These are phyloP conservation scores for Sarocladiaceae sp. DNA, from an alignment of 2,329 filamentous ascomycete genomes.

Conservation along the genomic window DNA sequence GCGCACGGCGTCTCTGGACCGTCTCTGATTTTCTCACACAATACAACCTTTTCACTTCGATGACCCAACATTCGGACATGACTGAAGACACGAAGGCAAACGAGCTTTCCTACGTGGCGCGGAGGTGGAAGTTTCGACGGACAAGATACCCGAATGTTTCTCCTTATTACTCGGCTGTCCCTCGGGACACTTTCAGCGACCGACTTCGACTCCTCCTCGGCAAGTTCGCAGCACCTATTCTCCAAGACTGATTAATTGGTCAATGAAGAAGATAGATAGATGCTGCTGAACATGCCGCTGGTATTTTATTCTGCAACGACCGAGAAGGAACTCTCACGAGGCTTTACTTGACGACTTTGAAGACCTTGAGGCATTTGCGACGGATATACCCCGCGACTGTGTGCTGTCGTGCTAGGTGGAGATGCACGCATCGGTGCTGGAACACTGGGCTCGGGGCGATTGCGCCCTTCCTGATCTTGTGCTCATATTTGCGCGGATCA, in stretches of 20 bases:
- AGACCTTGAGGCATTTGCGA: constrained; percentile 16
- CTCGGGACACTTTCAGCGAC: constrained; percentile 1
- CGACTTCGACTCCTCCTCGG: constrained; percentile 1
- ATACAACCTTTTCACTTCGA: constrained; percentile 8
- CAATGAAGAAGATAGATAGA: too few species aligned
- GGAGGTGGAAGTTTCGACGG: constrained; percentile 6
- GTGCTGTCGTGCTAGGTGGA: constrained; percentile 11
- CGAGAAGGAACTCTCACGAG: constrained; percentile 28
- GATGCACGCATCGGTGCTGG: constrained; percentile 6
- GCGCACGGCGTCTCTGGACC: constrained; percentile 9
- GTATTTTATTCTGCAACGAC: constrained; percentile 23
- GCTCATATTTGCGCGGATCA: neutral
- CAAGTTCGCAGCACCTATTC: constrained; percentile 20
- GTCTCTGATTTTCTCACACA: constrained; percentile 8
- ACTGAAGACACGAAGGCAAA: constrained; percentile 9
- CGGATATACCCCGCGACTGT: constrained; percentile 14
- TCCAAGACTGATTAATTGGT: too few species aligned
- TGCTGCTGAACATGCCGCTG: constrained; percentile 20
- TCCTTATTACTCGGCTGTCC: constrained; percentile 1
- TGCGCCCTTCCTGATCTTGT: neutral
- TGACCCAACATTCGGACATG: constrained; percentile 8
- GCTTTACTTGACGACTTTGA: constrained; percentile 30
- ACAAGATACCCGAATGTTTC: constrained; percentile 9
- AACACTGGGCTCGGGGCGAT: neutral
- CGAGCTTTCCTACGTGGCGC: constrained; percentile 4